Evolutionary conservation across 2,329 filamentous ascomycete species (phyloP), one percentile per base, ranked within the genome.

Genomic region (Claviceps africana): DNA sequence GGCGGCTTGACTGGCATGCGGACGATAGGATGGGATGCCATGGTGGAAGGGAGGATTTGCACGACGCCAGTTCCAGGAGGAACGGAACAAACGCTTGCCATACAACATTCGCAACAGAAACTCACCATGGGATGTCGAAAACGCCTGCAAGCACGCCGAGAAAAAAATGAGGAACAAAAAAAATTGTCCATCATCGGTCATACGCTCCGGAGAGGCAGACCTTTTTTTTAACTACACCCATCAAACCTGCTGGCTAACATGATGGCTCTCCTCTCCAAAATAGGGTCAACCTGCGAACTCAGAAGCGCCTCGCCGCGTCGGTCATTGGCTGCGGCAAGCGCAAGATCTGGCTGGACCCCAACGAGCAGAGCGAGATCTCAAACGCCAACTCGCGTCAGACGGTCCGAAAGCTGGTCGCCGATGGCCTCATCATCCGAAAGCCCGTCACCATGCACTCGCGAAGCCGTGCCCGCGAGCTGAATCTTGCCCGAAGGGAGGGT

Each of bases 321-420:
- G 93, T 98, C 75, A 88, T 95, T 75, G 89, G 89, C 82, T 95
- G 88, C 81, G 93, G 93, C 74, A 85, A 98, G 87, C 88, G 91
- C 85, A 98, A 98, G 88, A 95, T 98, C 79, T 98, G 93, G 93
- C 90, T 98, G 73, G 93, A 98, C 78, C 93, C 93, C 76, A 97
- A 94, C 75, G 93, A 98, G 82, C 83, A 90, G 78, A 93, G 78
- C 82, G 93, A 98, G 79, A 98, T 98, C 80, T 89, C 87, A 81
- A 97, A 96, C 77, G 93, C 93, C 85, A 98, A 98, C 87, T 97
- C 91, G 69, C 91, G 93, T 71, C 91, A 97, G 82, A 96, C 91
- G 67, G 86, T 98, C 84, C 91, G 94, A 81, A 98, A 98, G 83
- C 88, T 98, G 76, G 85, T 97, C 72, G 81, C 86, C 77, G 94